phyloP scores from a whole-genome alignment of 495 filamentous ascomycete species.

The Cenococcum geophilum region DNA sequence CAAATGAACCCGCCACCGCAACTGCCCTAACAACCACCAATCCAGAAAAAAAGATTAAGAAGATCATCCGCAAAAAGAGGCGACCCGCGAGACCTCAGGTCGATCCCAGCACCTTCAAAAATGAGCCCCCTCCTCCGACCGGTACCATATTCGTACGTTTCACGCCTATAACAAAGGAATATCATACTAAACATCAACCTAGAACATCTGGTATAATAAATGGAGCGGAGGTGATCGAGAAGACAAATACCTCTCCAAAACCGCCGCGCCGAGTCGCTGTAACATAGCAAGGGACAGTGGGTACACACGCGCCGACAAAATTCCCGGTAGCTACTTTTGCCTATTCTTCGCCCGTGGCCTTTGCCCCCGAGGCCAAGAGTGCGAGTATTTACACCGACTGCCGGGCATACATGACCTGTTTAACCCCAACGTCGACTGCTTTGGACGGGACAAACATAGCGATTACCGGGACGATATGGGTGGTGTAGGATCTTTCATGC shows the following conservation, averaged over 20 bases:
- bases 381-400: slow-evolving; percentile 87
- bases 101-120: slow-evolving; percentile 72
- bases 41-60: slow-evolving; percentile 59
- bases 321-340: slow-evolving; percentile 80
- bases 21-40: slow-evolving; percentile 11
- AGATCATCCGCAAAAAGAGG: slow-evolving; percentile 56
- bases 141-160: slow-evolving; percentile 75
- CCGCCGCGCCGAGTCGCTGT: slow-evolving; percentile 68
- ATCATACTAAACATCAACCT: not conserved
- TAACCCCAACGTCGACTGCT: slow-evolving; percentile 86
- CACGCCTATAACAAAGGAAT: slow-evolving; percentile 25
- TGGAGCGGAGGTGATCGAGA: slow-evolving; percentile 93
- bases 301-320: slow-evolving; percentile 81
- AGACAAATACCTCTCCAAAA: slow-evolving; percentile 76
- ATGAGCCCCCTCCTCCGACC: slow-evolving; percentile 79
- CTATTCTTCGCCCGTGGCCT: slow-evolving; percentile 81
- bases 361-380: slow-evolving; percentile 82
- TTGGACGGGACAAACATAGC: slow-evolving; percentile 78
- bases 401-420: slow-evolving; percentile 78
- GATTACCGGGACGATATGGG: slow-evolving; percentile 97
- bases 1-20: not conserved
- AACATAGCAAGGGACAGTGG: slow-evolving; percentile 75
- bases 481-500: slow-evolving; percentile 82
- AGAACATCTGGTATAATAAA: slow-evolving; percentile 76
- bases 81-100: slow-evolving; percentile 69